phyloP scores from a whole-genome alignment of 1,139 yeast genomes.

The Diutina mesorugosa region DNA sequence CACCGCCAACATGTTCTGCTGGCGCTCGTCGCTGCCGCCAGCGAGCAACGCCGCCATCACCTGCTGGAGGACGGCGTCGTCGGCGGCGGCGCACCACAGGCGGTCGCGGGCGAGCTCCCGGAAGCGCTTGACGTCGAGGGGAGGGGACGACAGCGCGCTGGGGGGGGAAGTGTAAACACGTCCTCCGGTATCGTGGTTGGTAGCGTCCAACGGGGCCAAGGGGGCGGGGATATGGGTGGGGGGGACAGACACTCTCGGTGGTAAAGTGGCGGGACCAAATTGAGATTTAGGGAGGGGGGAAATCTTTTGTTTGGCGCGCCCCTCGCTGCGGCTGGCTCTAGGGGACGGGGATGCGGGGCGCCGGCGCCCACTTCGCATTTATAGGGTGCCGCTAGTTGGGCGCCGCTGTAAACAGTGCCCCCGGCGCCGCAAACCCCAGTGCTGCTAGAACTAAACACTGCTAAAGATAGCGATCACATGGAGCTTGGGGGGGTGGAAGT shows the following conservation, averaged over 20 bases:
- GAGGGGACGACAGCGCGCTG: neutral
- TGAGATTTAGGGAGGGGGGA: no score
- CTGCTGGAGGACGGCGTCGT: neutral
- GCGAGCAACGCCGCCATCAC: neutral
- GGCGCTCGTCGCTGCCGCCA: neutral
- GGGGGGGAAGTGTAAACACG: neutral
- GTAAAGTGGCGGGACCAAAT: no score
- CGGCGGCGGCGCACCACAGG: neutral
- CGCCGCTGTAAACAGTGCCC: neutral
- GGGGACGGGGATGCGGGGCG: neutral
- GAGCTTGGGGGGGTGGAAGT: no score
- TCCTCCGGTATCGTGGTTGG: no score
- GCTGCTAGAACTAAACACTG: no score
- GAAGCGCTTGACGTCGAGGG: neutral
- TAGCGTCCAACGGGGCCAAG: no score
- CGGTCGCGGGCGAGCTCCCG: constrained; percentile 1
- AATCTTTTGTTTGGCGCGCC: neutral
- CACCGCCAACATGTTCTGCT: neutral
- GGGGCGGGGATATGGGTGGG: no score
- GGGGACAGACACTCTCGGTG: no score
- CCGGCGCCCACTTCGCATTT: neutral
- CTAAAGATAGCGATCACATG: no score
- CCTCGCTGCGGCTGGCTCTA: neutral
- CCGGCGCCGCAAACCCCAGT: no score
- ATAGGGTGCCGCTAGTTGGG: neutral